phyloP scores from a whole-genome alignment of 2,329 filamentous ascomycete genomes.

The Stagonosporopsis chrysanthemi region DNA sequence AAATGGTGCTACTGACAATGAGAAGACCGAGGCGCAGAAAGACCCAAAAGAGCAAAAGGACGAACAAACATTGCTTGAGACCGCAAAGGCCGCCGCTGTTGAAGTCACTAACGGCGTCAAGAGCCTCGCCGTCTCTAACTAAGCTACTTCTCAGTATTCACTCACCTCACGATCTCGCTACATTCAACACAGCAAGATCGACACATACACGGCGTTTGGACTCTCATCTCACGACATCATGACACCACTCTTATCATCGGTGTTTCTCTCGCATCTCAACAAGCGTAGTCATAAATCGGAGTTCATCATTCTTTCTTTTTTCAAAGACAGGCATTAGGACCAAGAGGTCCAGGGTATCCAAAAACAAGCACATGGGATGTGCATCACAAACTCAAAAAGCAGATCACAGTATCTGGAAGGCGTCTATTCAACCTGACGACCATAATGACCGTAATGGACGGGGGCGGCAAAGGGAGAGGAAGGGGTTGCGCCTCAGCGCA shows the following conservation, averaged over 20 bases:
- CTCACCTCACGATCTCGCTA: slow-evolving; percentile 32
- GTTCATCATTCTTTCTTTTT: slow-evolving; percentile 3
- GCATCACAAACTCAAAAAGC: slow-evolving; percentile 13
- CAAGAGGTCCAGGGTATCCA: background rate
- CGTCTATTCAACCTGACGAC: slow-evolving; percentile 53
- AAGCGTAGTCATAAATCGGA: slow-evolving; percentile 22
- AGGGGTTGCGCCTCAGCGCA: background rate
- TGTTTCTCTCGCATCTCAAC: slow-evolving; percentile 30
- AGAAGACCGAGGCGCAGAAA: slow-evolving; percentile 10
- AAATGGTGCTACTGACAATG: slow-evolving; percentile 21
- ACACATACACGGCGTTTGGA: slow-evolving; percentile 23
- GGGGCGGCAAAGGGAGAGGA: background rate
- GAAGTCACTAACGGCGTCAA: slow-evolving; percentile 44
- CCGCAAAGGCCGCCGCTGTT: slow-evolving; percentile 38
- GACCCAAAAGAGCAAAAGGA: slow-evolving; percentile 24
- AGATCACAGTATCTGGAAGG: slow-evolving; percentile 41
- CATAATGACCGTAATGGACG: slow-evolving; percentile 34
- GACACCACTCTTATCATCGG: slow-evolving; percentile 3
- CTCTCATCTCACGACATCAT: slow-evolving; percentile 17
- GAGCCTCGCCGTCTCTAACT: slow-evolving; percentile 37
- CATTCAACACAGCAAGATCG: slow-evolving; percentile 46
- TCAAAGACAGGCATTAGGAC: background rate
- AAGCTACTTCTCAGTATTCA: slow-evolving; percentile 10
- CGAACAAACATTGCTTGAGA: slow-evolving; percentile 32
- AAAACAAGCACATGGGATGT: slow-evolving; percentile 16